Evolutionary conservation across 2,329 filamentous ascomycete genomes (phyloP).

Genomic region (Aphanoascus verrucosus): DNA sequence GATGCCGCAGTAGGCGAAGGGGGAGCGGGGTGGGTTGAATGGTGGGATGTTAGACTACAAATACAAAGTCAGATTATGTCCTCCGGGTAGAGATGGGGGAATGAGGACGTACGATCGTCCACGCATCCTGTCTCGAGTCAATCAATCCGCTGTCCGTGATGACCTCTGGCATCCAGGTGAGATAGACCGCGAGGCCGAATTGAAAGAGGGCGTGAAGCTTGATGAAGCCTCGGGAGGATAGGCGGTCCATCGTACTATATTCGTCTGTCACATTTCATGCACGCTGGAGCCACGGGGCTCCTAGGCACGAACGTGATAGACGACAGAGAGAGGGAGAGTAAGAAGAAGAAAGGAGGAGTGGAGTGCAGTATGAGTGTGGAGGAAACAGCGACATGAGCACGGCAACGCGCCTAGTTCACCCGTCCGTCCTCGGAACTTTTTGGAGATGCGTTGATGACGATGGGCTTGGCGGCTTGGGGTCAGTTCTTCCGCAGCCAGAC

Average conservation of each 20-base stretch:
- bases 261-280: slow-evolving; percentile 7
- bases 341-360: no score
- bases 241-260: slow-evolving; percentile 83
- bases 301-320: not conserved
- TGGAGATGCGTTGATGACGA: no score
- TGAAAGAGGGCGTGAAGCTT: slow-evolving; percentile 75
- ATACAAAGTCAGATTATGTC: not conserved
- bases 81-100: not conserved
- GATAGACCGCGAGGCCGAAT: slow-evolving; percentile 70
- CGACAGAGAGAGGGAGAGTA: not conserved
- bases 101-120: slow-evolving; percentile 55
- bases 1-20: slow-evolving; percentile 56
- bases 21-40: slow-evolving; percentile 59
- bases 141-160: slow-evolving; percentile 63
- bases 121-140: slow-evolving; percentile 57
- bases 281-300: slow-evolving; percentile 17
- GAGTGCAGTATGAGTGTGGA: no score
- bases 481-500: no score
- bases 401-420: not conserved
- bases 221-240: slow-evolving; percentile 71
- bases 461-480: no score
- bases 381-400: no score
- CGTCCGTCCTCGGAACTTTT: no score
- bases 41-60: slow-evolving; percentile 46
- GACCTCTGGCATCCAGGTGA: slow-evolving; percentile 60